These are phyloP conservation scores for Houttuynia cordata DNA, from an alignment of 164 flowering plant genomes.

Conservation along the genomic window DNA sequence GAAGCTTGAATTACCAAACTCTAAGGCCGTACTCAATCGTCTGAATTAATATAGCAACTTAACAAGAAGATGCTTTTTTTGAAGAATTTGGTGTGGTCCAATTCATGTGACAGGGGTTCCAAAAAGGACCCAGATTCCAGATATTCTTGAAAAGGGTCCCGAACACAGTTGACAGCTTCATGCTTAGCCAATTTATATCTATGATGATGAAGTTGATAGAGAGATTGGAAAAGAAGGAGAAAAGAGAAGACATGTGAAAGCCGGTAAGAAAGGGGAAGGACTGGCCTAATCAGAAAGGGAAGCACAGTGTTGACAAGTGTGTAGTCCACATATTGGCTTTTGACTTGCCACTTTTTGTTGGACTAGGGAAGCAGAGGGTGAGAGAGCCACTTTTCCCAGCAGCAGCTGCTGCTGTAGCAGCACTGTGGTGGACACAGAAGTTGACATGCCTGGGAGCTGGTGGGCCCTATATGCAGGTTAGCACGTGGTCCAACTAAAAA, in stretches of 20 bases:
- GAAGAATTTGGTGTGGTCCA: too few relatives aligned
- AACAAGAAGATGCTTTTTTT: too few relatives aligned
- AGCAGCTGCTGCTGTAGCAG: background rate
- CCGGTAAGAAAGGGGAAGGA: background rate
- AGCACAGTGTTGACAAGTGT: background rate
- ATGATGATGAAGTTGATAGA: too few relatives aligned
- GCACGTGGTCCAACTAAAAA: background rate
- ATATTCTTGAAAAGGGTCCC: too few relatives aligned
- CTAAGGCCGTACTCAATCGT: too few relatives aligned
- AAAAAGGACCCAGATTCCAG: too few relatives aligned
- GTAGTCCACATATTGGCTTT: background rate
- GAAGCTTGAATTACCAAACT: too few relatives aligned
- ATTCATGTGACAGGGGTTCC: too few relatives aligned
- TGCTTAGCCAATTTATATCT: too few relatives aligned
- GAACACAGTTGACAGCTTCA: too few relatives aligned
- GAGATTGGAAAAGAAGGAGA: too few relatives aligned
- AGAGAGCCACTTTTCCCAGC: background rate
- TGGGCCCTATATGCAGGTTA: background rate
- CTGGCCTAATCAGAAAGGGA: background rate
- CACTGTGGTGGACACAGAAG: background rate
- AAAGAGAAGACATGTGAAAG: background rate
- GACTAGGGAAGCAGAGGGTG: background rate
- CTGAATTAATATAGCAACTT: too few relatives aligned
- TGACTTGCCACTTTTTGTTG: background rate
- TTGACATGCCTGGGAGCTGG: background rate